A percentile compares a stretch with the other conserved stretches of the same genome.
These are phyloP conservation scores for Volvox carteri DNA, from an alignment of 163 green algal species.

Conservation along the genomic window DNA sequence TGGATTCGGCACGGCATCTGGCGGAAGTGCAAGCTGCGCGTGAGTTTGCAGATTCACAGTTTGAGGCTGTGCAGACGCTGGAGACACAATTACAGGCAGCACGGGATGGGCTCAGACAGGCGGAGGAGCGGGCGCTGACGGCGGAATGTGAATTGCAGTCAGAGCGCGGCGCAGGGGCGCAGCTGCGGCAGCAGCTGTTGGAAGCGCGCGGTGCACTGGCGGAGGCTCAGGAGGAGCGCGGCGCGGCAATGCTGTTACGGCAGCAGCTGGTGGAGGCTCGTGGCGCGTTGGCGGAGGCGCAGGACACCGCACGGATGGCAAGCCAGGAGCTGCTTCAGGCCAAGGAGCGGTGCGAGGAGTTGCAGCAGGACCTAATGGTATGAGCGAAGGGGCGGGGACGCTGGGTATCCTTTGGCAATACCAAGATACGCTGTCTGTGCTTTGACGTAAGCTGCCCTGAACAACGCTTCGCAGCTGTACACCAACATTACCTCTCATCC, in stretches of 20 bases:
- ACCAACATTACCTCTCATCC: too few relatives aligned
- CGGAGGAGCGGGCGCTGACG: neutral
- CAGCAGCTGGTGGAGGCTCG: neutral
- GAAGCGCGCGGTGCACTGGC: neutral
- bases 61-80: neutral
- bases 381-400: too few relatives aligned
- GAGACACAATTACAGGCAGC: neutral
- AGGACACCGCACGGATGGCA: neutral
- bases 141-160: neutral
- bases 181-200: neutral
- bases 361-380: conserved; percentile 9
- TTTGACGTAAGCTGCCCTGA: too few relatives aligned
- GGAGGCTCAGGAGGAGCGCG: neutral
- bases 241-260: neutral
- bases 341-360: neutral
- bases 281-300: neutral
- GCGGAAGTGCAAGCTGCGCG: neutral
- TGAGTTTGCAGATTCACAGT: neutral
- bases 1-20: neutral
- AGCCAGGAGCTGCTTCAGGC: neutral
- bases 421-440: too few relatives aligned
- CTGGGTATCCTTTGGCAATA: too few relatives aligned
- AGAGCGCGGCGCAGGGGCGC: neutral
- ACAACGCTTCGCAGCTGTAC: too few relatives aligned
- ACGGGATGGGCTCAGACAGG: neutral